These are phyloP conservation scores for Fagopyrum esculentum DNA, from an alignment of 148 eudicot species.

Conservation along the genomic window DNA sequence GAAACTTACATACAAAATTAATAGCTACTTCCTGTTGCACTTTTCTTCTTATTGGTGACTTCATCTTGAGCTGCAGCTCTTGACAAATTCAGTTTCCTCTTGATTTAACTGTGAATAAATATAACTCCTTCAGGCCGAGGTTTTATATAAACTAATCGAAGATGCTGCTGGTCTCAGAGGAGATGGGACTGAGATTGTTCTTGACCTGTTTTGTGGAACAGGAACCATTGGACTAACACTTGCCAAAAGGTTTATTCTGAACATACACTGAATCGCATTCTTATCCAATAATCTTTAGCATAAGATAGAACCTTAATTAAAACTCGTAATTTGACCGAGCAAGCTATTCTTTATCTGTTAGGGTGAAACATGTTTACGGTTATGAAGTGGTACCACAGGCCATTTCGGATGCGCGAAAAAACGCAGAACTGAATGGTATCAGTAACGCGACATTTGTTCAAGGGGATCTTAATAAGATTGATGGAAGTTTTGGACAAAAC, in stretches of 20 bases:
- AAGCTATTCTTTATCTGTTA: slow-evolving; percentile 16
- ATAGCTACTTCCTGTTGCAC: background rate
- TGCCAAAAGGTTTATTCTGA: slow-evolving; percentile 52
- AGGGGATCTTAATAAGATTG: slow-evolving; percentile 93
- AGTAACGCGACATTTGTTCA: slow-evolving; percentile 77
- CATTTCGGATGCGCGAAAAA: slow-evolving; percentile 69
- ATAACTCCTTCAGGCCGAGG: slow-evolving; percentile 61
- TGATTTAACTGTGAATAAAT: slow-evolving; percentile 12
- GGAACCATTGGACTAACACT: slow-evolving; percentile 96
- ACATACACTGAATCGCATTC: background rate
- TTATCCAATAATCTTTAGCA: background rate
- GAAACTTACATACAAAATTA: background rate
- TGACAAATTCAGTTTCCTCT: slow-evolving; percentile 7
- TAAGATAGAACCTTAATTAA: background rate
- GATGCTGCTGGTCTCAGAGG: slow-evolving; percentile 82
- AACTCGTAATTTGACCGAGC: background rate
- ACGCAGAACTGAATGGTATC: slow-evolving; percentile 74
- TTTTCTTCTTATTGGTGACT: background rate
- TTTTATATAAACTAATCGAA: slow-evolving; percentile 82
- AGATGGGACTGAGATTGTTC: slow-evolving; percentile 84
- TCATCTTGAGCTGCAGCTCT: slow-evolving; percentile 1
- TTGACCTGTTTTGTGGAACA: slow-evolving; percentile 95
- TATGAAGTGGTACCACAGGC: slow-evolving; percentile 95
- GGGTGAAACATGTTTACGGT: slow-evolving; percentile 82
- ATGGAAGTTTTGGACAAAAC: slow-evolving; percentile 61